These are phyloP conservation scores for Podaxis sp. DNA, from an alignment of 768 basidiomycete genomes.

Conservation along the genomic window DNA sequence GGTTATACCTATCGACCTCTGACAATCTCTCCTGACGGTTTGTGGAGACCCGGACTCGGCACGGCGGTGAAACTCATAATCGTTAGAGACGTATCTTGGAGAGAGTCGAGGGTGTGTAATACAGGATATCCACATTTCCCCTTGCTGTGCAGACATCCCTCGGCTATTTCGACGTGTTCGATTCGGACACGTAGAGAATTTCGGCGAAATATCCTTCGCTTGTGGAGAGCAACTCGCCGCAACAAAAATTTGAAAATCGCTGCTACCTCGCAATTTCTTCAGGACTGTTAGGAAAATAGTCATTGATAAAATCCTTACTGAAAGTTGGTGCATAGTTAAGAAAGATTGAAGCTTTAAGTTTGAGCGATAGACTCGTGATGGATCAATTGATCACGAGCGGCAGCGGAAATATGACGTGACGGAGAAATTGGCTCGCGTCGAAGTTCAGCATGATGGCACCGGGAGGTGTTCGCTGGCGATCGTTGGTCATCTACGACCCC, in stretches of 20 bases:
- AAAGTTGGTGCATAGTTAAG: no score
- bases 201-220: neutral
- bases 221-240: neutral
- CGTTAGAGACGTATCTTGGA: no score
- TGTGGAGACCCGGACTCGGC: neutral
- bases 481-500: neutral
- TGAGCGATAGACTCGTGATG: neutral
- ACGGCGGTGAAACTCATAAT: no score
- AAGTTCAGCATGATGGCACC: neutral
- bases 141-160: neutral
- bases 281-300: no score
- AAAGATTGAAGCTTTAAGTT: no score
- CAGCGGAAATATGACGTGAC: neutral
- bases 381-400: neutral
- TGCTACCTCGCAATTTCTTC: no score
- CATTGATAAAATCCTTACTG: no score
- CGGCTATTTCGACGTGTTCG: neutral
- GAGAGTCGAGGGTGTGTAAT: neutral
- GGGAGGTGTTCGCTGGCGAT: slow-evolving; percentile 3
- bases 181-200: neutral
- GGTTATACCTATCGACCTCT: neutral
- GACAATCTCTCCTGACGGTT: neutral
- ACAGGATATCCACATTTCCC: neutral
- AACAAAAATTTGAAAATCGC: neutral
- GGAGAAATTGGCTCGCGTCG: neutral